Percentiles rank a stretch among this genome's conserved stretches.
Conservation (phyloP, 1,284 basidiomycete genomes). For the Moesziomyces sp. region DNA sequence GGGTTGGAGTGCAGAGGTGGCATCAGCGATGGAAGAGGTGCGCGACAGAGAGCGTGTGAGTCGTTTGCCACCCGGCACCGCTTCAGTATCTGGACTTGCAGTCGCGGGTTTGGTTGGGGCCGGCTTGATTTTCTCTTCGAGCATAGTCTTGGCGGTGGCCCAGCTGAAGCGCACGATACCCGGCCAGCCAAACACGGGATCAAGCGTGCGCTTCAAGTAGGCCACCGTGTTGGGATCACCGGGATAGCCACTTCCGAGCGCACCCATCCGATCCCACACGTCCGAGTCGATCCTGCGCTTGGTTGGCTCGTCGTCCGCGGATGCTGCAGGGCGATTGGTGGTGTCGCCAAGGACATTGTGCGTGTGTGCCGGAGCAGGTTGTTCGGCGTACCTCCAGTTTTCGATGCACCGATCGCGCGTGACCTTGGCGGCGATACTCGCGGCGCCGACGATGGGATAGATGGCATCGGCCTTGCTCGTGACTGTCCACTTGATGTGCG, state of each 20-base stretch:
- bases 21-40: conserved; percentile 12
- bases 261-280: conserved; percentile 29
- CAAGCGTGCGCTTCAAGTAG: conserved; percentile 81
- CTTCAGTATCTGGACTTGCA: background rate
- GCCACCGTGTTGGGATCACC: conserved; percentile 90
- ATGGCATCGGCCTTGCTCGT: conserved; percentile 91
- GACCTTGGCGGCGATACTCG: conserved; percentile 95
- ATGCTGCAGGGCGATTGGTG: conserved; percentile 7
- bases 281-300: conserved; percentile 26
- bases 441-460: conserved; percentile 96
- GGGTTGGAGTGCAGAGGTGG: background rate
- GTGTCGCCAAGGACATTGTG: conserved; percentile 17
- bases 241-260: conserved; percentile 32
- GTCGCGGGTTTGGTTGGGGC: background rate
- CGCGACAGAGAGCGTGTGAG: conserved; percentile 25
- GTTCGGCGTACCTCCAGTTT: conserved; percentile 75
- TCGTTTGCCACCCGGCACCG: conserved; percentile 6
- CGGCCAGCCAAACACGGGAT: conserved; percentile 92
- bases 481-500: conserved; percentile 78
- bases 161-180: conserved; percentile 92
- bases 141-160: conserved; percentile 87
- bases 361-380: background rate
- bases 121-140: conserved; percentile 74
- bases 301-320: conserved; percentile 1
- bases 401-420: conserved; percentile 92